These are phyloP conservation scores for Hypomyces perniciosus DNA, from an alignment of 2,329 filamentous ascomycete genomes.

Conservation along the genomic window DNA sequence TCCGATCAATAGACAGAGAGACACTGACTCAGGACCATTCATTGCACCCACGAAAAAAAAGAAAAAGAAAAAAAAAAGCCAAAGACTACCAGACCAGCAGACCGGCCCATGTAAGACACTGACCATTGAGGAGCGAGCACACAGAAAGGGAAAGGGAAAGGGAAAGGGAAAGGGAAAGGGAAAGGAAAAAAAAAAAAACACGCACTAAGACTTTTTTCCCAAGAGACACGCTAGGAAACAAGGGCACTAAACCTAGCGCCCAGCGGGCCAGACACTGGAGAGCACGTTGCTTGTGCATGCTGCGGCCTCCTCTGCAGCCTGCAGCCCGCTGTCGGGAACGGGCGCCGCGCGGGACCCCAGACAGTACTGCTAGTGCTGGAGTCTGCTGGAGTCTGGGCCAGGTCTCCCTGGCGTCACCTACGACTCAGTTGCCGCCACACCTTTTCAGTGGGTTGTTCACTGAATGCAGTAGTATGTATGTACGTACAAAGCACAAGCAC, in stretches of 20 bases:
- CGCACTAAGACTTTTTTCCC: too few species aligned
- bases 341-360: conserved; percentile 29
- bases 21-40: not conserved
- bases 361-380: conserved; percentile 1
- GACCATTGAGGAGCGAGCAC: too few species aligned
- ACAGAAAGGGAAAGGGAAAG: too few species aligned
- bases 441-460: too few species aligned
- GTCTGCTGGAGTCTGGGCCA: not conserved
- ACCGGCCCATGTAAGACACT: too few species aligned
- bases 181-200: too few species aligned
- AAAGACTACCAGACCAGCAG: not conserved
- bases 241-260: not conserved
- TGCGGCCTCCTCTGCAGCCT: conserved; percentile 36
- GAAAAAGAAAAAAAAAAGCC: not conserved
- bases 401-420: not conserved
- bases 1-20: not conserved
- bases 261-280: not conserved
- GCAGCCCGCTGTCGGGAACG: conserved; percentile 26
- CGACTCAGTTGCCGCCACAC: not conserved
- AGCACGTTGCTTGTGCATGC: conserved; percentile 29
- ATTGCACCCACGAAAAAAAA: not conserved
- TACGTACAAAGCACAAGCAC: not conserved
- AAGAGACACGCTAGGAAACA: not conserved
- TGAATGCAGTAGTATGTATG: too few species aligned
- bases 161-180: too few species aligned